Percentiles rank a stretch among this genome's conserved stretches.
phyloP scores from a whole-genome alignment of 345 rosid species.

The Bretschneidera sinensis region DNA sequence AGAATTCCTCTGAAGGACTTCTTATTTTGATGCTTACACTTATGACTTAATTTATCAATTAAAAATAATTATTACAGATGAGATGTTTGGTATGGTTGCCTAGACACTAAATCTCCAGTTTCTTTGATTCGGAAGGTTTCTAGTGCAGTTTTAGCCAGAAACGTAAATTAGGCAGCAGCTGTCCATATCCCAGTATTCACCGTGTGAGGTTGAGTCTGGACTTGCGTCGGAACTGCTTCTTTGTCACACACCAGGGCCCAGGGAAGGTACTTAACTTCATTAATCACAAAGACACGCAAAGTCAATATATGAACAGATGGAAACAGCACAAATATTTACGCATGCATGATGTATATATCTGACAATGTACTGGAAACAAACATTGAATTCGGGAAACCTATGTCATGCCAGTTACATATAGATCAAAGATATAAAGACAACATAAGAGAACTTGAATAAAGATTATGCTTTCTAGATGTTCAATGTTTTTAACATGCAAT shows the following conservation, averaged over 20 bases:
- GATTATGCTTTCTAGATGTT: background rate
- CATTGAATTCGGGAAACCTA: background rate
- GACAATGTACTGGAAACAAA: background rate
- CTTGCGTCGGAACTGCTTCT: conserved; percentile 62
- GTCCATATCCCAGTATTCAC: conserved; percentile 26
- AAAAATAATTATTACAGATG: too few species aligned
- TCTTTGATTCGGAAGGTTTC: too few species aligned
- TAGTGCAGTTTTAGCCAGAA: too few species aligned
- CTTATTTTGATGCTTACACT: too few species aligned
- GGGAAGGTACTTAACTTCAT: conserved; percentile 80
- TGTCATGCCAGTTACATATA: background rate
- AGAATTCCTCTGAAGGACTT: too few species aligned
- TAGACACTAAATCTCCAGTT: too few species aligned
- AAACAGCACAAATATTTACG: background rate
- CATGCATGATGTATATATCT: background rate
- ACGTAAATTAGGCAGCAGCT: background rate
- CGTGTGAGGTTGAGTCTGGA: conserved; percentile 48
- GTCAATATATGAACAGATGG: too few species aligned
- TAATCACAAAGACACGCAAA: background rate
- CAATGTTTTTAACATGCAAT: background rate
- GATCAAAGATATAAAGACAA: background rate
- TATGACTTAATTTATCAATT: too few species aligned
- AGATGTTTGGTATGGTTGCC: too few species aligned
- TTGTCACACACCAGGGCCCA: conserved; percentile 72
- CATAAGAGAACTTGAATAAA: background rate